Percentiles rank a stretch among this genome's conserved stretches.
phyloP scores from a whole-genome alignment of 257 asterid species.

The Scutellaria minor region DNA sequence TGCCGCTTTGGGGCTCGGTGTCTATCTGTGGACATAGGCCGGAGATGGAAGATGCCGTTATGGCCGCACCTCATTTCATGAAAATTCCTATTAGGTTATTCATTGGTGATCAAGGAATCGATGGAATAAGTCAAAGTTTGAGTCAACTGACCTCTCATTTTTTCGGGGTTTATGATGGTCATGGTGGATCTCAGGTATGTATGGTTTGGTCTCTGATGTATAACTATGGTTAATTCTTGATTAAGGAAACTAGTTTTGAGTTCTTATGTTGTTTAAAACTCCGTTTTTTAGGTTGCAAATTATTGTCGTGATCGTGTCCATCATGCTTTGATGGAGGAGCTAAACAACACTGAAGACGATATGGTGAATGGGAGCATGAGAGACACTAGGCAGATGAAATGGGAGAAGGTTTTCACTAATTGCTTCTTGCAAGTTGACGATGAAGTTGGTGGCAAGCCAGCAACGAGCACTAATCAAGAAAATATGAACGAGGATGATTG shows the following conservation, averaged over 20 bases:
- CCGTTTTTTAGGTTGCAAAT: conserved; percentile 70
- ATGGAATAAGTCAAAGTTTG: conserved; percentile 64
- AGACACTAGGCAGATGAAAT: conserved; percentile 61
- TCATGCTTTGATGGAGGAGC: conserved; percentile 67
- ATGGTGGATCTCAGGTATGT: conserved; percentile 93
- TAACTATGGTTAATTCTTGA: background rate
- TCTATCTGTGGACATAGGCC: conserved; percentile 83
- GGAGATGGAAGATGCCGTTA: conserved; percentile 87
- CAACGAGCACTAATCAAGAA: conserved; percentile 24
- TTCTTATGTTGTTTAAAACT: background rate
- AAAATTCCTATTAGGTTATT: conserved; percentile 80
- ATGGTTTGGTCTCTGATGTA: background rate
- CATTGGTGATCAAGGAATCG: conserved; percentile 53
- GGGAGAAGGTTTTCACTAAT: conserved; percentile 71
- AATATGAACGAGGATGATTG: conserved; percentile 24
- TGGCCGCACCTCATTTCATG: conserved; percentile 66
- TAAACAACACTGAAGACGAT: conserved; percentile 43
- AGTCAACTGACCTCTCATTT: conserved; percentile 80
- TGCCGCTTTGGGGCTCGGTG: conserved; percentile 89
- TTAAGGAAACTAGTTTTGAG: background rate
- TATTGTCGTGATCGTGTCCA: conserved; percentile 82
- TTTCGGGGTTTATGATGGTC: conserved; percentile 92
- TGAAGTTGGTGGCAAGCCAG: conserved; percentile 66
- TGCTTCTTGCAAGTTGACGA: conserved; percentile 78
- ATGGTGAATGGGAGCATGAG: conserved; percentile 39